A percentile compares a stretch with the other conserved stretches of the same genome.
These are phyloP conservation scores for Cyathus striatus DNA, from an alignment of 768 basidiomycete species.

Conservation along the genomic window DNA sequence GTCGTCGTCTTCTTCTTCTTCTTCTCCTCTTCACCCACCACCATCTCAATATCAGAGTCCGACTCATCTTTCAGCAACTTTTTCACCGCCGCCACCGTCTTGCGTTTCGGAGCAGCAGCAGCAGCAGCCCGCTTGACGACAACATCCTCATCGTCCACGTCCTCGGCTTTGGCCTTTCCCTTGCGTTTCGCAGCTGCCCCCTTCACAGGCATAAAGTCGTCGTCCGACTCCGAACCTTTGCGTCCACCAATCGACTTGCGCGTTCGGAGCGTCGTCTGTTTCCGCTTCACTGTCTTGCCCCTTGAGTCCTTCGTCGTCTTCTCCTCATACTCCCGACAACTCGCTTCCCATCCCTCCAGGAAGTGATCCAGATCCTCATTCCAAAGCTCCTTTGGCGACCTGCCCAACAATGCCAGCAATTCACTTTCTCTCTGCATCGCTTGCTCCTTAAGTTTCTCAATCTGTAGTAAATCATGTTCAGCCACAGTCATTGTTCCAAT, in stretches of 20 bases:
- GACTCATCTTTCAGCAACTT: too few species aligned
- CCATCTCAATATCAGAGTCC: too few species aligned
- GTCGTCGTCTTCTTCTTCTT: too few species aligned
- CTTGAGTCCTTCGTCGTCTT: conserved; percentile 33
- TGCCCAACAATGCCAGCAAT: conserved; percentile 69
- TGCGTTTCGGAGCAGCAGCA: too few species aligned
- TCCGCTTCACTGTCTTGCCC: conserved; percentile 43
- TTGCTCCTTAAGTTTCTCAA: conserved; percentile 78
- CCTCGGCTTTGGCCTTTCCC: conserved; percentile 14
- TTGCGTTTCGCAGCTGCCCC: conserved; percentile 31
- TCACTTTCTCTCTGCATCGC: conserved; percentile 80
- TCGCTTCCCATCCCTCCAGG: conserved; percentile 79
- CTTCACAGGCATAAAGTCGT: conserved; percentile 46
- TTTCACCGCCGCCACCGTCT: conserved; percentile 11
- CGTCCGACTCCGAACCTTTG: conserved; percentile 32
- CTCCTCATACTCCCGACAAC: conserved; percentile 43
- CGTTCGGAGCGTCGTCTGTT: conserved; percentile 40
- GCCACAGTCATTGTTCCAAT: too few species aligned
- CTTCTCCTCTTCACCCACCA: too few species aligned
- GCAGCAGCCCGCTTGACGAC: conserved; percentile 5
- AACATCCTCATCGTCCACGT: conserved; percentile 11
- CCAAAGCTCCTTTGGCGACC: conserved; percentile 83
- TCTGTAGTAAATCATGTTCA: too few species aligned
- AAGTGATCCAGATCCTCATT: conserved; percentile 84
- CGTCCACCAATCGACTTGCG: conserved; percentile 42